Conservation (phyloP, 306 rosid species). For the Citrullus amarus region DNA sequence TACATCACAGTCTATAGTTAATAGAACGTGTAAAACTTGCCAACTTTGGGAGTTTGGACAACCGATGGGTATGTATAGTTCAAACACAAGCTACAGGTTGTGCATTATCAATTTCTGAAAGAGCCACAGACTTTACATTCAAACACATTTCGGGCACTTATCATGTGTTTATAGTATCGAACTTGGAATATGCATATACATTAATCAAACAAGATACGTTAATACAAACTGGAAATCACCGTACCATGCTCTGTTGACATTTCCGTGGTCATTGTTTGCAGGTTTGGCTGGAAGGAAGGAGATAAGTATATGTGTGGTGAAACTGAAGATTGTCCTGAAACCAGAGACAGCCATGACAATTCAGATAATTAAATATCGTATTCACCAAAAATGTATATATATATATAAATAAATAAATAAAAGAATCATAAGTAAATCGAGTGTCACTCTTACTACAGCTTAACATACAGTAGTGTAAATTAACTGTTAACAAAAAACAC, state of each 20-base stretch:
- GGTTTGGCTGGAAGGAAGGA: constrained; percentile 28
- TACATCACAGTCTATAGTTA: not conserved
- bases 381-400: no score
- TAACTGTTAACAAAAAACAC: not conserved
- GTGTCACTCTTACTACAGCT: not conserved
- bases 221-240: not conserved
- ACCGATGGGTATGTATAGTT: not conserved
- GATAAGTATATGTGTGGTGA: constrained; percentile 24
- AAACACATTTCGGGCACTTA: not conserved
- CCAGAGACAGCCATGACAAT: not conserved
- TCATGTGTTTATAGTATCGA: not conserved
- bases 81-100: not conserved
- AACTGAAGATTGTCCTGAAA: constrained; percentile 28
- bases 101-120: not conserved
- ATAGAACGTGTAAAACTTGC: not conserved
- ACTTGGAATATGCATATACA: not conserved
- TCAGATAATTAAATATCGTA: not conserved
- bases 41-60: not conserved
- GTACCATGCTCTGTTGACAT: constrained; percentile 31
- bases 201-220: not conserved
- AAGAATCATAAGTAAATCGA: not conserved
- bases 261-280: constrained; percentile 20
- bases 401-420: no score
- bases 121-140: not conserved
- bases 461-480: not conserved